Evolutionary conservation across 345 rosid genomes (phyloP).

Genomic region (Brassica rapa): DNA sequence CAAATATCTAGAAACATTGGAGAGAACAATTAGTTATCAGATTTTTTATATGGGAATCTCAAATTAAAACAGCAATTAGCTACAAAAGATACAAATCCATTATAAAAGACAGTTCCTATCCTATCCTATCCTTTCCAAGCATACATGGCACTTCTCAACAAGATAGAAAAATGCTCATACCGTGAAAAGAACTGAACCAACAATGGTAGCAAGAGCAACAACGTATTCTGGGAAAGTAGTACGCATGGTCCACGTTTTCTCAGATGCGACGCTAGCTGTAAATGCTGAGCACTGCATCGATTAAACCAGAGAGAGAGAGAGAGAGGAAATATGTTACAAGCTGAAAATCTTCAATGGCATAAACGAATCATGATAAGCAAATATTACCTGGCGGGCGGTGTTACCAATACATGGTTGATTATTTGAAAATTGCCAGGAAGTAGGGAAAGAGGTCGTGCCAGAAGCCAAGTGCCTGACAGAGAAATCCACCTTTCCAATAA

Average conservation of each 20-base stretch:
- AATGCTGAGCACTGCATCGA: constrained; percentile 83
- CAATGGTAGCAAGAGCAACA: constrained; percentile 98
- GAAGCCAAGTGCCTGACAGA: constrained; percentile 94
- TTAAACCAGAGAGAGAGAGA: constrained; percentile 6
- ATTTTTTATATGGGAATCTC: background rate
- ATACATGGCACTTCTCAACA: background rate
- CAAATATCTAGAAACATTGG: constrained; percentile 71
- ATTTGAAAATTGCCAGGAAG: constrained; percentile 60
- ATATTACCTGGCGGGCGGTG: constrained; percentile 61
- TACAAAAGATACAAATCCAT: constrained; percentile 1
- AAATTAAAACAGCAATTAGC: constrained; percentile 1
- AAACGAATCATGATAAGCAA: constrained; percentile 3
- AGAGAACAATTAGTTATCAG: background rate
- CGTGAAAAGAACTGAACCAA: constrained; percentile 97
- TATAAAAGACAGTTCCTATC: background rate
- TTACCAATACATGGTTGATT: constrained; percentile 69
- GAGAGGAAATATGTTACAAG: constrained; percentile 12
- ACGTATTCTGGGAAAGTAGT: constrained; percentile 96
- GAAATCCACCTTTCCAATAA: constrained; percentile 95
- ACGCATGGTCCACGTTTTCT: constrained; percentile 98
- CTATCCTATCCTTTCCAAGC: constrained; percentile 1
- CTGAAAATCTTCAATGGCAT: background rate
- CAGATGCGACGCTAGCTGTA: constrained; percentile 69
- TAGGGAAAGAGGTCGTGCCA: constrained; percentile 67
- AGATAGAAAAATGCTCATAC: constrained; percentile 46